Evolutionary conservation across 306 rosid species (phyloP).

Genomic region (Purshia tridentata): DNA sequence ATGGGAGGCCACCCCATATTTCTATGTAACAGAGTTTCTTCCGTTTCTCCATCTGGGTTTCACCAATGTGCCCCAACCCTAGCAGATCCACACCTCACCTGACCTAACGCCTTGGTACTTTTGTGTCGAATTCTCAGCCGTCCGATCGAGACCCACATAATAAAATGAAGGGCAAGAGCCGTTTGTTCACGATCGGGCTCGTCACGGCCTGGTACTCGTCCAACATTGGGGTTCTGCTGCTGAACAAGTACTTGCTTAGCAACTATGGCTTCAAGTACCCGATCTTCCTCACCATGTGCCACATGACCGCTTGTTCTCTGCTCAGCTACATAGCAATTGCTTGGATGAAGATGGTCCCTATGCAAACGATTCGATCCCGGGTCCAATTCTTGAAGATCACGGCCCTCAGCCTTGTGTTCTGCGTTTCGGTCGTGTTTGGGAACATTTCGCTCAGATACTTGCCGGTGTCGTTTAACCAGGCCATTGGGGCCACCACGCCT

Average conservation of each 20-base stretch:
- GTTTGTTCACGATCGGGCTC: constrained; percentile 80
- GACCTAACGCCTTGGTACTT: background rate
- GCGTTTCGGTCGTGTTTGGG: constrained; percentile 93
- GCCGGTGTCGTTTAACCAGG: constrained; percentile 94
- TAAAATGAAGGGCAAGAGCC: constrained; percentile 64
- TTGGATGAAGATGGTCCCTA: constrained; percentile 91
- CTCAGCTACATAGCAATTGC: constrained; percentile 95
- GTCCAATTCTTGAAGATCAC: constrained; percentile 90
- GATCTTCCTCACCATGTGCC: constrained; percentile 98
- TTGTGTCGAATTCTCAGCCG: constrained; percentile 35
- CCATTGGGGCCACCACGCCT: constrained; percentile 95
- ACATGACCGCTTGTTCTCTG: constrained; percentile 94
- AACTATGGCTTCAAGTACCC: constrained; percentile 99
- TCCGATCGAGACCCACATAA: constrained; percentile 40
- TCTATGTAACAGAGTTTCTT: constrained; percentile 13
- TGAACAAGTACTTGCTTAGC: constrained; percentile 90
- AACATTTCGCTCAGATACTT: constrained; percentile 83
- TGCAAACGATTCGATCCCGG: constrained; percentile 87
- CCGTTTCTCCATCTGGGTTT: constrained; percentile 25
- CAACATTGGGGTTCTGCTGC: constrained; percentile 89
- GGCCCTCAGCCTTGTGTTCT: constrained; percentile 74
- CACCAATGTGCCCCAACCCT: constrained; percentile 43
- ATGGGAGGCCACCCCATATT: constrained; percentile 38
- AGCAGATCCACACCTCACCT: constrained; percentile 43
- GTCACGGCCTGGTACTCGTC: constrained; percentile 86